Evolutionary conservation across 306 rosid species (phyloP).

Genomic region (Pyrus bretschneideri): DNA sequence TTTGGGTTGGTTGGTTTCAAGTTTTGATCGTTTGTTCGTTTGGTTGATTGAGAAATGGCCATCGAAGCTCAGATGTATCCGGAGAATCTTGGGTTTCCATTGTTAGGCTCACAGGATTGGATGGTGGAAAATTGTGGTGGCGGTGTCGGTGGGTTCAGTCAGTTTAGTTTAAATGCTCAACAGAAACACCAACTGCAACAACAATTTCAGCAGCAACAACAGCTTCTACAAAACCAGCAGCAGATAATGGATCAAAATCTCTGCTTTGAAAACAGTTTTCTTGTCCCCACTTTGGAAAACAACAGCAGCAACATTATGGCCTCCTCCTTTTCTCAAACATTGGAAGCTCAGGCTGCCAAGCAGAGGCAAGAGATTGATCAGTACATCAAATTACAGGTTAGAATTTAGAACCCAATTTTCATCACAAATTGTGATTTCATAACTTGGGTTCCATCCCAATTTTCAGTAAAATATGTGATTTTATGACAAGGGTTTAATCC

Average conservation of each 20-base stretch:
- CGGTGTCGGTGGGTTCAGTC: slow-evolving; percentile 19
- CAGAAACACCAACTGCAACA: slow-evolving; percentile 24
- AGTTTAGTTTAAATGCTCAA: slow-evolving; percentile 27
- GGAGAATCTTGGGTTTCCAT: slow-evolving; percentile 33
- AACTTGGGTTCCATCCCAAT: not conserved
- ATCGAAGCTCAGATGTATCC: slow-evolving; percentile 50
- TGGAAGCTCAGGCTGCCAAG: slow-evolving; percentile 34
- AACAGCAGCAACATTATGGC: slow-evolving; percentile 6
- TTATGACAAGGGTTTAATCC: not conserved
- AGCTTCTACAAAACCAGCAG: slow-evolving; percentile 11
- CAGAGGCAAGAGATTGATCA: slow-evolving; percentile 46
- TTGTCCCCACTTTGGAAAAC: slow-evolving; percentile 12
- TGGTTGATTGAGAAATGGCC: slow-evolving; percentile 34
- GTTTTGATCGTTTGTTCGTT: not conserved
- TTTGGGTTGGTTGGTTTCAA: not conserved
- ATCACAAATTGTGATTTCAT: not conserved
- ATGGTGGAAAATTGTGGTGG: slow-evolving; percentile 20
- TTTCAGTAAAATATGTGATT: not conserved
- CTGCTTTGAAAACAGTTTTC: not conserved
- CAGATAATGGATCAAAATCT: slow-evolving; percentile 15
- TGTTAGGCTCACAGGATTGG: slow-evolving; percentile 27
- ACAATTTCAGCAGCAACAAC: slow-evolving; percentile 17
- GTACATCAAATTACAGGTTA: slow-evolving; percentile 51
- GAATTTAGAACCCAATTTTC: not conserved
- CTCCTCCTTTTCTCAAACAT: slow-evolving; percentile 9